Percentiles rank a stretch among this genome's conserved stretches.
Conservation (phyloP, 2,329 filamentous ascomycete species). For the Apiospora aurea region DNA sequence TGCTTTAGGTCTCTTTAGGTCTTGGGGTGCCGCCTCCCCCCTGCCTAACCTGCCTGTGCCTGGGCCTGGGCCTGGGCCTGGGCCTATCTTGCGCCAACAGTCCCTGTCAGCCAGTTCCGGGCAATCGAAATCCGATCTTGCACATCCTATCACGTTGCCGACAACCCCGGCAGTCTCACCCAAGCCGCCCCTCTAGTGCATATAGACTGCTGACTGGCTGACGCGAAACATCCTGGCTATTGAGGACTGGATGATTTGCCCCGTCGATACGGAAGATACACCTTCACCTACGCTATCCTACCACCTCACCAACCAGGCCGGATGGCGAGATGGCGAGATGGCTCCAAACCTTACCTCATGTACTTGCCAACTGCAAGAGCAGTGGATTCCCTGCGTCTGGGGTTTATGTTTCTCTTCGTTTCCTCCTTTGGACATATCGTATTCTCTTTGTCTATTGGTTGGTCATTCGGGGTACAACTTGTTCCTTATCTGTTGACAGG, state of each 20-base stretch:
- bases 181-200: neutral
- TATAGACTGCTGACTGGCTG: conserved; percentile 6
- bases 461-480: neutral
- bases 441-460: neutral
- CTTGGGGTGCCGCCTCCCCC: neutral
- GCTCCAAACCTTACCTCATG: neutral
- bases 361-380: neutral
- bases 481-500: neutral
- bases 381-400: neutral
- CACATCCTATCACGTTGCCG: neutral
- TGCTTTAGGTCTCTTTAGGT: too few relatives aligned
- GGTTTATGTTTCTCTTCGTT: neutral
- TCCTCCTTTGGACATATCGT: neutral
- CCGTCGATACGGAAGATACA: neutral
- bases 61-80: neutral
- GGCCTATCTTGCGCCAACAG: too few relatives aligned
- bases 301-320: neutral
- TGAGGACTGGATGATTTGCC: neutral
- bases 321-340: neutral
- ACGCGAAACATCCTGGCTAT: neutral
- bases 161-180: neutral
- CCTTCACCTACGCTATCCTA: neutral
- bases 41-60: neutral
- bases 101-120: neutral
- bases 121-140: conserved; percentile 17